Base-by-base conservation (phyloP, 2,329 filamentous ascomycete species). In the Cucurbitaria berberidis region DNA sequence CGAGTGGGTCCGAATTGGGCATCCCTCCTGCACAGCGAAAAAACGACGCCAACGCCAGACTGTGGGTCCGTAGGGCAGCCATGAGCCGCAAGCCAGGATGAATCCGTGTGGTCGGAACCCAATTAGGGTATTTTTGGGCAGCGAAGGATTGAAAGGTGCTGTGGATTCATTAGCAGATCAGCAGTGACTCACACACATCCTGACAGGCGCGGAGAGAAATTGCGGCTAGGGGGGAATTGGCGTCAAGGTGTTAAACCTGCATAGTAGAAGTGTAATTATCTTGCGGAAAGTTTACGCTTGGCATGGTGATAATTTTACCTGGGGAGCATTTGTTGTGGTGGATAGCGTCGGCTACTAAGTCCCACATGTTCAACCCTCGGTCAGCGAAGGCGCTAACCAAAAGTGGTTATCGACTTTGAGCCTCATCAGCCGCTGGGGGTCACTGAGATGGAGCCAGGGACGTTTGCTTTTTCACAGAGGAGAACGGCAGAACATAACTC, bases 1-100 rank as follows among this genome's bases (percentile, higher is more conserved):
- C 48, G 51, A 52, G 60, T 64, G 62, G 62, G 60, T 55, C 61
- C 26, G 22, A 34, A 32, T 65, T 64, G 62, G 64, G 59, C 57
- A 62, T 61, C 41, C 57, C 60, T 61, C 41, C 43, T 57, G 59
- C 54, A 53, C 50, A 43, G 53, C 40, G 51, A 53, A 55, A 53
- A 55, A 55, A 44, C 50, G 43, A 59, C 54, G 44, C 53, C 57
- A 58, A 51, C 47, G 59, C 60, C 51, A 57, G 38, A 63, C n/a
- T 45, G 64, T 67, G 64, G 64, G 59, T 48, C 63, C 53, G 55
- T 64, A 66, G 58, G 64, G 64, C 64, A 66, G 62, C 59, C 47
- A 62, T 63, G 63, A 65, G 62, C 62, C 60, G 55, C 60, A 58
- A 55, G 45, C 43, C 46, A 42, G 41, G 46, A 5, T 36, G n/a